A percentile compares a stretch with the other conserved stretches of the same genome.
Evolutionary conservation across 1,139 yeast species (phyloP).

Genomic region (Pneumocystis wakefieldiae): DNA sequence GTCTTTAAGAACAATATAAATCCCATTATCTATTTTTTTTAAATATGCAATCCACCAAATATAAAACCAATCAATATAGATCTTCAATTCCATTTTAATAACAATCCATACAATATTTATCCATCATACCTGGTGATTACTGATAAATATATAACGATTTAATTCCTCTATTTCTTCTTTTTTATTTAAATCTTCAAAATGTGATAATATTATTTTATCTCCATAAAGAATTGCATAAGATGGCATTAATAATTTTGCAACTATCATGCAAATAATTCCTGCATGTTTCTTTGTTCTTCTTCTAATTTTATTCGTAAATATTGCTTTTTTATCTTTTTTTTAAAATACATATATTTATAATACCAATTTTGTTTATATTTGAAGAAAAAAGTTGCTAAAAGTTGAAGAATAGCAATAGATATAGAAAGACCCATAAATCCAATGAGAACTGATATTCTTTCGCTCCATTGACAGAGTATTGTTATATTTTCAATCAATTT

Average conservation of each 20-base stretch:
- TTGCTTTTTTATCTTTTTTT: not conserved
- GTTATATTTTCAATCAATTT: not conserved
- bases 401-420: not conserved
- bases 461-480: not conserved
- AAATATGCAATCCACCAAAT: constrained; percentile 79
- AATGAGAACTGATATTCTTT: not conserved
- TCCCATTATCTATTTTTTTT: constrained; percentile 45
- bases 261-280: constrained; percentile 22
- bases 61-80: constrained; percentile 88
- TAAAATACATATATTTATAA: constrained; percentile 6
- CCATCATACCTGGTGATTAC: constrained; percentile 1
- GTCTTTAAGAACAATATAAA: constrained; percentile 62
- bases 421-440: not conserved
- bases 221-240: constrained; percentile 23
- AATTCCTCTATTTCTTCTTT: constrained; percentile 21
- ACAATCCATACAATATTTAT: not conserved
- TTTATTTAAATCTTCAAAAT: constrained; percentile 19
- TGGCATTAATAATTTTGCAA: constrained; percentile 24
- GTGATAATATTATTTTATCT: constrained; percentile 20
- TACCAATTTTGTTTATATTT: constrained; percentile 5
- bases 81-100: constrained; percentile 16
- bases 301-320: not conserved
- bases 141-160: constrained; percentile 23
- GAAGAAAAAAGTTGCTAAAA: constrained; percentile 8
- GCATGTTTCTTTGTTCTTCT: constrained; percentile 24